Evolutionary conservation across 805 yeast genomes (phyloP), one percentile per base, ranked within the genome.

Genomic region (Candida sphagnicola): DNA sequence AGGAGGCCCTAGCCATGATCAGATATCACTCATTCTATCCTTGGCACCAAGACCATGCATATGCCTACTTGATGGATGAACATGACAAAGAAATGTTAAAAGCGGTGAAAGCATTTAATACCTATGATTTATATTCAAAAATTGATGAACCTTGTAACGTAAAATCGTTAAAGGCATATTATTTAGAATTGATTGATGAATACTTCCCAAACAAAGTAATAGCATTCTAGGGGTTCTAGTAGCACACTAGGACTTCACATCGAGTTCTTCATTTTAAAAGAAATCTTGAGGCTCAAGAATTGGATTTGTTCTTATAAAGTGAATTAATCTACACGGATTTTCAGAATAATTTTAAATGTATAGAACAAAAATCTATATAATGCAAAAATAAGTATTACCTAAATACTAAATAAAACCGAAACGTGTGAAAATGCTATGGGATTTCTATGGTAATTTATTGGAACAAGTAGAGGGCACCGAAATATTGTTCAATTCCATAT

Each of bases 401-500:
- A n/a, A n/a, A n/a, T n/a, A n/a, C n/a, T n/a, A n/a, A n/a, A n/a
- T n/a, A n/a, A n/a, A n/a, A n/a, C n/a, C n/a, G n/a, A n/a, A n/a
- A n/a, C n/a, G n/a, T n/a, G n/a, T n/a, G n/a, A n/a, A 6, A 21
- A 21, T 21, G 24, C 24, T 21, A 70, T 81, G 18, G 82, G 80
- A 26, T 81, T 80, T 55, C 81, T 49, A 60, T 5, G 13, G 19
- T 2, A 5, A 26, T 13, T 25, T 34, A 40, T 18, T 44, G 17
- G 48, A 65, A 58, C 35, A 67, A 62, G 29, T 70, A 58, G 41
- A 75, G 67, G 46, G 78, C 67, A 53, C 97, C 97, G 52, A 90
- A 90, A 37, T 78, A 79, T 64, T 87, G 96, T 65, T 90, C 97
- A 54, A 90, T 80, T 45, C 82, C 85, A 58, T 86, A 83, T 2